phyloP scores from a whole-genome alignment of 768 basidiomycete genomes.

The Russula griseocarnosa region DNA sequence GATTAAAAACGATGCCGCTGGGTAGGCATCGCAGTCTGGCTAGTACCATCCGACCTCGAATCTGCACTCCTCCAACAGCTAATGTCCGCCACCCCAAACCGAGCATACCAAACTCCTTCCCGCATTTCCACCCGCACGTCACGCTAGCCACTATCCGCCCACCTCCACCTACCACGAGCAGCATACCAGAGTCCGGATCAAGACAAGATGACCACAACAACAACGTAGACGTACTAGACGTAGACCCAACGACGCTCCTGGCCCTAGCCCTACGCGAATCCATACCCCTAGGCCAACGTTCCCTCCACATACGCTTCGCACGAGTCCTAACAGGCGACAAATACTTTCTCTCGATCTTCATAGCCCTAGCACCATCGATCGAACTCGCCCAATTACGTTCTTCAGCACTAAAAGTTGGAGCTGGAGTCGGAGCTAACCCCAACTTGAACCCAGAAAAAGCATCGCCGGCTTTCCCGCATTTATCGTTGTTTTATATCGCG shows the following conservation, averaged over 20 bases:
- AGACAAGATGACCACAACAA: no score
- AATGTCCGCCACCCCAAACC: constrained; percentile 41
- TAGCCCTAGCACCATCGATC: constrained; percentile 45
- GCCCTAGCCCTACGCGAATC: constrained; percentile 37
- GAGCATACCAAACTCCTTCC: constrained; percentile 48
- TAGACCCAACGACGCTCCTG: constrained; percentile 25
- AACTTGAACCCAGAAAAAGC: no score
- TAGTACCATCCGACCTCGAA: constrained; percentile 53
- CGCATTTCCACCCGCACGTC: constrained; percentile 63
- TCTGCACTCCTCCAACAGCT: constrained; percentile 42
- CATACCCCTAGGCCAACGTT: constrained; percentile 36
- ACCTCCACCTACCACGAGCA: constrained; percentile 21
- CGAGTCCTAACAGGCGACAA: constrained; percentile 54
- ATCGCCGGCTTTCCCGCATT: constrained; percentile 63
- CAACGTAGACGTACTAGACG: no score
- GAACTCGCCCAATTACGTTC: constrained; percentile 49
- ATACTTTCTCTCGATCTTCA: constrained; percentile 70
- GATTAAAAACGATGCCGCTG: neutral
- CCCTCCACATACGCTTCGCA: constrained; percentile 47
- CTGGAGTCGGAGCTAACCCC: no score
- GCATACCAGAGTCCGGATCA: no score
- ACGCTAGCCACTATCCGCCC: constrained; percentile 52
- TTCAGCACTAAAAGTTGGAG: no score
- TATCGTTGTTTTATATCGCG: constrained; percentile 70
- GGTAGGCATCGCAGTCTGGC: constrained; percentile 63